Evolutionary conservation across 106 monocot species (phyloP), one percentile per base, ranked within the genome.

Genomic region (Platanthera zijinensis): DNA sequence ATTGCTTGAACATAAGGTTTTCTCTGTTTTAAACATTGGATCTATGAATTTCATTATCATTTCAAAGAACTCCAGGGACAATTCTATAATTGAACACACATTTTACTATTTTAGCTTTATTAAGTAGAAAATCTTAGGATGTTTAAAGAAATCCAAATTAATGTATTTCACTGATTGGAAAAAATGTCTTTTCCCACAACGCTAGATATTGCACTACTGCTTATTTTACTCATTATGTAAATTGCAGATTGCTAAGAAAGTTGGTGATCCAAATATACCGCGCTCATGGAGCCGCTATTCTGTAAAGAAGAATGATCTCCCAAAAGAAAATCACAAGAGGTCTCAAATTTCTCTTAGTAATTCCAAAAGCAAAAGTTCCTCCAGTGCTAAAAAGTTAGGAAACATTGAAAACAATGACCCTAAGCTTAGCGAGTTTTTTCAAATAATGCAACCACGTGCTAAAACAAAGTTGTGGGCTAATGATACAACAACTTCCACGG

Each of bases 271-370:
- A 30, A 81, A 88, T 50, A 82, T 88, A 50, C 91, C 90, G 77
- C 87, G 91, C 4, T 94, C 97, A 46, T 99, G 97, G 97, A 91
- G 91, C 69, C 89, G 86, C 28, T 80, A 99, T 76, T 94, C 94
- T 53, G 52, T 52, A 18, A 87, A 85, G 52, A 83, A 87, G 71
- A 57, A 47, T 46, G 61, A 75, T 76, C 79, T 74, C 10, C 73
- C 74, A 3, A 84, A 78, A 52, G 70, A 54, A 13, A 76, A 63
- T 6, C 53, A 32, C 32, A 83, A 48, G n/a, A n/a, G n/a, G 54
- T 10, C 75, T 48, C 64, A 52, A 13, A 77, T 1, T 22, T 63
- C 68, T 15, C 25, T 61, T 51, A 2, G 10, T 45, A 21, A 48
- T 68, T 61, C 69, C 15, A 88, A 81, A 57, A 67, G 50, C 50